Conservation (phyloP, 148 eudicot genomes). For the Cornus kousa region DNA sequence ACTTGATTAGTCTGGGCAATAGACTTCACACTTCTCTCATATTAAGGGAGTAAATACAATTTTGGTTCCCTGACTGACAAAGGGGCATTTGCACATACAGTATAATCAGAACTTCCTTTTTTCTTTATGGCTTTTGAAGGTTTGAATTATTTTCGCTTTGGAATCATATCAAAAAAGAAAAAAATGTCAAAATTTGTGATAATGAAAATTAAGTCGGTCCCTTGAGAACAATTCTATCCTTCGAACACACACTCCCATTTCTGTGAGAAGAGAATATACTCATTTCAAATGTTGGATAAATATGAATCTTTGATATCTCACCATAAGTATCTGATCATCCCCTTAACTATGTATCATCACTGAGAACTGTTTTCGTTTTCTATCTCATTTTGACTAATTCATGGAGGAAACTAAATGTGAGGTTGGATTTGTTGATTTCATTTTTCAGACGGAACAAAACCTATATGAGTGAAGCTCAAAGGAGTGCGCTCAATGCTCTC, state of each 20-base stretch:
- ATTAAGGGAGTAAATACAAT: background rate
- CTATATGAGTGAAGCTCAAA: constrained; percentile 99
- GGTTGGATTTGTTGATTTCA: background rate
- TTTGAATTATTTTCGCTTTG: background rate
- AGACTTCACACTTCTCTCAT: background rate
- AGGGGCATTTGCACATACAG: background rate
- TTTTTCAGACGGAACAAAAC: constrained; percentile 88
- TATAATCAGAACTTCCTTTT: background rate
- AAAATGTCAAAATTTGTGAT: background rate
- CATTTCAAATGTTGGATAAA: too few relatives aligned
- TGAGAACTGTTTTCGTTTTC: too few relatives aligned
- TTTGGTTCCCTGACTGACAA: background rate
- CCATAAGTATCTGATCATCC: background rate
- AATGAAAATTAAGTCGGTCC: background rate
- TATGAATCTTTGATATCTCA: background rate
- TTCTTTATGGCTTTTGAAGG: background rate
- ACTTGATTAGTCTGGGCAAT: background rate
- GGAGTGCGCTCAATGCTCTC: constrained; percentile 97
- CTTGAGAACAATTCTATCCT: too few relatives aligned
- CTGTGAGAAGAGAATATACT: too few relatives aligned
- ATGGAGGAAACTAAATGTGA: background rate
- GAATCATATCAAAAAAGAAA: background rate
- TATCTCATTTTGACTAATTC: background rate
- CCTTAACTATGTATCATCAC: background rate
- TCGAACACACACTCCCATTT: too few relatives aligned